Conservation (phyloP, 495 filamentous ascomycete genomes). For the Entonaema liquescens region DNA sequence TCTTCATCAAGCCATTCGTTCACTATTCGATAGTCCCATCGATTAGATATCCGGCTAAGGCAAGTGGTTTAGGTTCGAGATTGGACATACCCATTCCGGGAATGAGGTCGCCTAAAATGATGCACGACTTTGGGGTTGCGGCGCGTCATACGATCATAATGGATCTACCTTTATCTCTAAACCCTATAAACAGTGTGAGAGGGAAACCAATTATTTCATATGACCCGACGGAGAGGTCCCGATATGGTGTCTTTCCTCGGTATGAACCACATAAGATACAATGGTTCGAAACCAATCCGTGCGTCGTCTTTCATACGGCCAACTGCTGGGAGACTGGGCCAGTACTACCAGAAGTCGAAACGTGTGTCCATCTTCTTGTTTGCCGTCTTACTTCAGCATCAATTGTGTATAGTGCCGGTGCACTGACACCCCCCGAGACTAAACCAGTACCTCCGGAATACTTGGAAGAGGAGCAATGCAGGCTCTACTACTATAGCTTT, state of each 20-base stretch:
- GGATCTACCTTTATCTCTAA: slow-evolving; percentile 70
- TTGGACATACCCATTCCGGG: slow-evolving; percentile 57
- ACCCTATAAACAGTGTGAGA: slow-evolving; percentile 63
- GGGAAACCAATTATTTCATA: slow-evolving; percentile 65
- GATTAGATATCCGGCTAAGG: slow-evolving; percentile 7
- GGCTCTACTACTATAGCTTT: slow-evolving; percentile 72
- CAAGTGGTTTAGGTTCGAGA: slow-evolving; percentile 21
- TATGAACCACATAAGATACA: slow-evolving; percentile 60
- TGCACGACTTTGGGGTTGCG: slow-evolving; percentile 77
- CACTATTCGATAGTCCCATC: slow-evolving; percentile 67
- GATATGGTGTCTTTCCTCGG: slow-evolving; percentile 71
- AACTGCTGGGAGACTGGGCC: slow-evolving; percentile 70
- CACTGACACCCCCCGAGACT: slow-evolving; percentile 56
- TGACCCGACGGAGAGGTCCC: slow-evolving; percentile 59
- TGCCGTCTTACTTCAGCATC: slow-evolving; percentile 69
- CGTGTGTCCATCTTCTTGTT: slow-evolving; percentile 65
- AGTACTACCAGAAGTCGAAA: too few relatives aligned
- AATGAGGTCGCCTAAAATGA: slow-evolving; percentile 68
- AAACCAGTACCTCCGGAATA: slow-evolving; percentile 48
- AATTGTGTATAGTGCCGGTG: slow-evolving; percentile 66
- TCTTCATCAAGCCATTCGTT: slow-evolving; percentile 68
- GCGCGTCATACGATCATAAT: slow-evolving; percentile 67
- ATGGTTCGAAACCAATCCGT: slow-evolving; percentile 71
- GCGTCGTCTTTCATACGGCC: slow-evolving; percentile 73
- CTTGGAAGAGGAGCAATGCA: slow-evolving; percentile 67